Evolutionary conservation across 148 eudicot genomes (phyloP).

Genomic region (Rhododendron mucronatum): DNA sequence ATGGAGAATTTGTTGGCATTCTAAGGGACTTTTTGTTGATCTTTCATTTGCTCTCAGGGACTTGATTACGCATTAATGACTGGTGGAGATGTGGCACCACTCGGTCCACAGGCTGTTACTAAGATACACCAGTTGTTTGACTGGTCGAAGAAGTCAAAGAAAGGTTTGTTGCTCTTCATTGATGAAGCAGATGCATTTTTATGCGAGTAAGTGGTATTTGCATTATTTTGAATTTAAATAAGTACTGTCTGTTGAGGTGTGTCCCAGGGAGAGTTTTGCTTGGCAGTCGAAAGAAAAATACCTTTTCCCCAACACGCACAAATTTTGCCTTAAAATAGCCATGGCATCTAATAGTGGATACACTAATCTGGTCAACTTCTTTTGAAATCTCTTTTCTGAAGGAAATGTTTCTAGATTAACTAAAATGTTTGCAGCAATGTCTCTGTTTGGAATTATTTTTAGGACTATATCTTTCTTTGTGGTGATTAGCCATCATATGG

Average conservation of each 20-base stretch:
- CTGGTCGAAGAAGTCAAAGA: slow-evolving; percentile 91
- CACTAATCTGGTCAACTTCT: not conserved
- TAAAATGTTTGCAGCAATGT: not conserved
- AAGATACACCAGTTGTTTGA: slow-evolving; percentile 97
- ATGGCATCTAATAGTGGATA: not conserved
- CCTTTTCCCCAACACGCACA: no score
- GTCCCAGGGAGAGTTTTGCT: not conserved
- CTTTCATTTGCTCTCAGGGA: slow-evolving; percentile 47
- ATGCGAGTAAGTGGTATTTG: slow-evolving; percentile 86
- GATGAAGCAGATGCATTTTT: slow-evolving; percentile 99
- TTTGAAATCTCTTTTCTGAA: not conserved
- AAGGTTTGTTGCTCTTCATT: slow-evolving; percentile 82
- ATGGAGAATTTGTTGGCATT: not conserved
- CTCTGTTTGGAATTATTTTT: not conserved
- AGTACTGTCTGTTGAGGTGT: not conserved
- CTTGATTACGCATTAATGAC: slow-evolving; percentile 99
- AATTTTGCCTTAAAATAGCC: not conserved
- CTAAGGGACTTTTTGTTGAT: not conserved
- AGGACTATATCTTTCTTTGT: not conserved
- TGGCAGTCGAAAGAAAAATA: not conserved
- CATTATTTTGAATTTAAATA: not conserved
- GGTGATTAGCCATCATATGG: not conserved
- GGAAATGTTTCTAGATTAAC: not conserved
- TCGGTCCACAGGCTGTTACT: slow-evolving; percentile 98
- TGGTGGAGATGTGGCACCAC: slow-evolving; percentile 98